Evolutionary conservation across 2,329 filamentous ascomycete species (phyloP), one percentile per base, ranked within the genome.

Genomic region (Apiospora marii): DNA sequence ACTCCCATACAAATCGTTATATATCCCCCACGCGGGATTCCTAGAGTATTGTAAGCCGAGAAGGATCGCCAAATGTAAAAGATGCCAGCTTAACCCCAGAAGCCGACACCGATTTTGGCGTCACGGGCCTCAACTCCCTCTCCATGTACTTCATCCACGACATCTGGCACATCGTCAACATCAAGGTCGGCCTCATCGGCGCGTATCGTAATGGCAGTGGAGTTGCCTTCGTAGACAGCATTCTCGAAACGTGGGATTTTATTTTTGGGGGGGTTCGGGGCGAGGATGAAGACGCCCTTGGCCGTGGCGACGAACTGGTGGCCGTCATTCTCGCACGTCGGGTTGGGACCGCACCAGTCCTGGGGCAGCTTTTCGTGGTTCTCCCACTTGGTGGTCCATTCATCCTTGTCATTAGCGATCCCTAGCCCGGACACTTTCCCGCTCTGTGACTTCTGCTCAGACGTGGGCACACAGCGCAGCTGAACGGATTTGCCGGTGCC

Each of bases 311-410:
- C 48, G 49, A 71, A 71, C 53, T 71, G 70, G 8, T 67, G 70
- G 10, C 70, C 70, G 24, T 71, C 70, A 58, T 71, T 71, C 6
- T 4, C 22, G 70, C 70, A 71, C n/a, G 24, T 71, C 13, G 58
- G 70, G 12, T 19, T 22, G 24, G 58, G 2, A 4, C 34, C 37
- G 43, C 70, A 71, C 70, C 70, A 71, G 41, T 71, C 41, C 30
- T 49, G 48, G 41, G 41, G 14, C 67, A 64, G 58, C 7, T 41
- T 41, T 16, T 10, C 2, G 8, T n/a, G n/a, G 19, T 41, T 64
- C 19, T 12, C 7, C 58, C 58, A 64, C 19, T 12, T 41, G 19
- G 58, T 64, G 34, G 58, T 64, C 58, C 58, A 64, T 1, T n/a
- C 34, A 10, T n/a, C 58, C 1, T 2, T 4, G 8, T 19, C 12